Evolutionary conservation across 2,329 filamentous ascomycete genomes (phyloP).

Genomic region (Aspergillus sojae): DNA sequence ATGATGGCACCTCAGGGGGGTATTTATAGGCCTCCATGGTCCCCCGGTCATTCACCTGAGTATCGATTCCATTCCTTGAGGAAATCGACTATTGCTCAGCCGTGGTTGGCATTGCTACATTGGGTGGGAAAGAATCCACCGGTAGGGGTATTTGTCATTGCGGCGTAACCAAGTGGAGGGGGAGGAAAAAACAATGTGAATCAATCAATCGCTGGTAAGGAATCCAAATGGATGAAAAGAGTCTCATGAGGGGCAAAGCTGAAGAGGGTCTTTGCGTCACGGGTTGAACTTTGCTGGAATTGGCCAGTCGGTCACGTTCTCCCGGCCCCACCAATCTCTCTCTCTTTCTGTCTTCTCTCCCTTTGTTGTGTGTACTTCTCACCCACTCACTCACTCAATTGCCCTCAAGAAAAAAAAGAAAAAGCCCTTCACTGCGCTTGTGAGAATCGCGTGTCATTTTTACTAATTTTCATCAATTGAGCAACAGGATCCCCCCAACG

Average conservation of each 20-base stretch:
- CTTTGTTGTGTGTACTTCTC: neutral
- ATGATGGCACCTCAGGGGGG: conserved; percentile 14
- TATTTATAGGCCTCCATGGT: conserved; percentile 24
- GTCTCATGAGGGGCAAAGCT: neutral
- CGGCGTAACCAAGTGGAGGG: conserved; percentile 8
- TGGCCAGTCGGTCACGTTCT: neutral
- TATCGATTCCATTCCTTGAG: neutral
- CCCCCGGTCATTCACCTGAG: neutral
- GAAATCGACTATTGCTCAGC: neutral
- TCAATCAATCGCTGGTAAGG: neutral
- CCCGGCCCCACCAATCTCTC: neutral
- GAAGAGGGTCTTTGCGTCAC: conserved; percentile 7
- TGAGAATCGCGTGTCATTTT: neutral
- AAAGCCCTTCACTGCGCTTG: neutral
- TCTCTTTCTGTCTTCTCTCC: neutral
- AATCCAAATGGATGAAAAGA: neutral
- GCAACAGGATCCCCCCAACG: neutral
- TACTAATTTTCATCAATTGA: neutral
- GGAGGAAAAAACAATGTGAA: neutral
- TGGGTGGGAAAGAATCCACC: conserved; percentile 36
- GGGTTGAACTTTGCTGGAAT: neutral
- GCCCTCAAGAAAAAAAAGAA: neutral
- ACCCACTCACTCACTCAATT: neutral
- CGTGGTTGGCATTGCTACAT: neutral
- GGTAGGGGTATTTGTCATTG: conserved; percentile 23